Percentiles rank a stretch among this genome's conserved stretches.
phyloP scores from a whole-genome alignment of 331 rosid species.

The Acacia pycnantha region DNA sequence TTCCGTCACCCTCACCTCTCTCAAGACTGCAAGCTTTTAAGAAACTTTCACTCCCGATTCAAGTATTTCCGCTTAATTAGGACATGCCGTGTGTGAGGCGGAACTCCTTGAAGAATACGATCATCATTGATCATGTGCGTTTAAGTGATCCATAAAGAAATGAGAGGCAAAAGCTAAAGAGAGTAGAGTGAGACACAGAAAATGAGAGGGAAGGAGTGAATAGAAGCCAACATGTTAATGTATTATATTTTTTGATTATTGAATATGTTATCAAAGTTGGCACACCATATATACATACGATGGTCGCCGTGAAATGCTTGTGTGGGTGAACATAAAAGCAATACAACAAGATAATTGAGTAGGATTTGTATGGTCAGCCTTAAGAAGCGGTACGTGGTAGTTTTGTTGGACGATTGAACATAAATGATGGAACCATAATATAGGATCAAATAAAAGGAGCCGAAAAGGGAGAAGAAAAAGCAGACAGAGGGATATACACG shows the following conservation, averaged over 20 bases:
- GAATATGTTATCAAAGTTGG: not conserved
- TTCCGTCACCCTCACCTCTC: constrained; percentile 65
- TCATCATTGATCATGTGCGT: not conserved
- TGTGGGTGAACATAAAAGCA: not conserved
- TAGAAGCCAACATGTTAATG: not conserved
- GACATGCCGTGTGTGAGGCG: not conserved
- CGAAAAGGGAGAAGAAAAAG: not conserved
- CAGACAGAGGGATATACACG: not conserved
- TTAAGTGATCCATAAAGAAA: not conserved
- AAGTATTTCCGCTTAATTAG: not conserved
- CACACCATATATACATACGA: not conserved
- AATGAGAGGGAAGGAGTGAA: not conserved
- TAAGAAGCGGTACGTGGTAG: not conserved
- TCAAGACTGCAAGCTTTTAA: constrained; percentile 72
- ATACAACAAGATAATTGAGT: not conserved
- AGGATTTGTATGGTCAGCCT: not conserved
- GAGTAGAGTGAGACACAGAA: not conserved
- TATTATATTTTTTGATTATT: not conserved
- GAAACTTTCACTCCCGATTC: not conserved
- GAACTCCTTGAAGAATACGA: not conserved
- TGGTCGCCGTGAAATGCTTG: not conserved
- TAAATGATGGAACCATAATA: not conserved
- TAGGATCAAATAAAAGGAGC: no score
- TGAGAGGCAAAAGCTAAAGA: not conserved
- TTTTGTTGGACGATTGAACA: not conserved